phyloP scores from a whole-genome alignment of 73 alveolate genomes.

The Paramecium bursaria region DNA sequence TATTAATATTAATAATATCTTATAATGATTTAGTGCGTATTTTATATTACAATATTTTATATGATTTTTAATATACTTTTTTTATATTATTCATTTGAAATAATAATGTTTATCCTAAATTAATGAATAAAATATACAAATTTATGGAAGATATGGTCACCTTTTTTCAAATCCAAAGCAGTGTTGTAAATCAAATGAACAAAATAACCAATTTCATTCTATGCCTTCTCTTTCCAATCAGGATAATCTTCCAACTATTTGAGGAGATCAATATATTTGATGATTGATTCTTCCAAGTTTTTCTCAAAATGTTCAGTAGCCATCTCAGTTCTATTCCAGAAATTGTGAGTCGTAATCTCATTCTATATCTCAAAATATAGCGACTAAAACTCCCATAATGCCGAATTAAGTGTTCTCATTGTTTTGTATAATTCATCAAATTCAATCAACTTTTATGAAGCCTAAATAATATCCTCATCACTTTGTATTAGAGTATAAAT shows the following conservation, averaged over 20 bases:
- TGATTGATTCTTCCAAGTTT: conserved; percentile 34
- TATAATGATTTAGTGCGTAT: too few relatives aligned
- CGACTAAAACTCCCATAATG: conserved; percentile 46
- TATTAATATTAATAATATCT: too few relatives aligned
- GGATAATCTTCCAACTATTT: conserved; percentile 41
- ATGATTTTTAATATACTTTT: conserved; percentile 1
- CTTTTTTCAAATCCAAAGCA: conserved; percentile 3
- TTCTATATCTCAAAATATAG: conserved; percentile 22
- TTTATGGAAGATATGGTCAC: conserved; percentile 31
- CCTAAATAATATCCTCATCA: conserved; percentile 26
- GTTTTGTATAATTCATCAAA: conserved; percentile 19
- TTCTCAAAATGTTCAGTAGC: conserved; percentile 33
- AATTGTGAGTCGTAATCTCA: conserved; percentile 28
- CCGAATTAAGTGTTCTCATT: neutral
- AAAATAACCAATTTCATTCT: conserved; percentile 55
- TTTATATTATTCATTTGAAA: conserved; percentile 40
- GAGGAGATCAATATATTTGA: conserved; percentile 9
- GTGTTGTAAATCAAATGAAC: conserved; percentile 52
- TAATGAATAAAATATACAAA: conserved; percentile 6
- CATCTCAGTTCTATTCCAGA: conserved; percentile 46
- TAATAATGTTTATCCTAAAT: conserved; percentile 56
- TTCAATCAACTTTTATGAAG: conserved; percentile 1
- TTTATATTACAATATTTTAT: too few relatives aligned
- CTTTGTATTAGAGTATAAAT: neutral
- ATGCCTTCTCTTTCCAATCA: conserved; percentile 30